Base-by-base conservation (phyloP, 805 yeast genomes). In the Alloascoidea africana region DNA sequence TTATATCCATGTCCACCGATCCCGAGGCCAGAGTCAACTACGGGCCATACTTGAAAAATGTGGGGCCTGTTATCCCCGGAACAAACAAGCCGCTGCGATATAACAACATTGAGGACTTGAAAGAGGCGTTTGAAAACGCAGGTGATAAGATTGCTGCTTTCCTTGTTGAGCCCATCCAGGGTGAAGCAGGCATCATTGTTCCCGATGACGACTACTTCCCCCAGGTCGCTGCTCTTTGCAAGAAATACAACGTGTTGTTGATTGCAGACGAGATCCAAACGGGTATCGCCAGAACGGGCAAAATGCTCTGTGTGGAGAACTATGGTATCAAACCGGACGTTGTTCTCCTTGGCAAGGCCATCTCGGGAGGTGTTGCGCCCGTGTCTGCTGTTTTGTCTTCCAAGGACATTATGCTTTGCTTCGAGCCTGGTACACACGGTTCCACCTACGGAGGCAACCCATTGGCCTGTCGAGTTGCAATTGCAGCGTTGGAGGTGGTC, bases 391-490 rank as follows among this genome's bases (percentile, higher is more conserved):
- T 86, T 14, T 66, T 89, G 45, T 80, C 96, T 1, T 82, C 94
- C n/a, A 73, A 65, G 49, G 93, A 85, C 42, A 80, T 89, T 55
- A 82, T 89, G 96, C 69, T 76, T 46, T 74, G 84, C 45, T 70
- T 89, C 48, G 84, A 82, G 44, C 94, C 96, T 17, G 97, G 97
- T 39, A 83, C 95, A 19, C 97, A 89, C 60, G 97, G 97, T 38
- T 87, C 96, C 18, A 89, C 97, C 16, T 89, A 83, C 56, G 97
- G 97, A 60, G 97, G 97, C 58, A 89, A 86, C 63, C 96, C 97
- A 46, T 70, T 89, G 55, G 89, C 94, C 16, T 84, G 94, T 46
- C 71, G 84, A 39, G 96, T 85, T 15, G 91, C 96, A 43, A 76
- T 84, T 55, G 96, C 95, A 41, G 96, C 97, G 6, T 67, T 89